Evolutionary conservation across 2,329 filamentous ascomycete genomes (phyloP).

Genomic region (Gnomoniopsis smithogilvyi): DNA sequence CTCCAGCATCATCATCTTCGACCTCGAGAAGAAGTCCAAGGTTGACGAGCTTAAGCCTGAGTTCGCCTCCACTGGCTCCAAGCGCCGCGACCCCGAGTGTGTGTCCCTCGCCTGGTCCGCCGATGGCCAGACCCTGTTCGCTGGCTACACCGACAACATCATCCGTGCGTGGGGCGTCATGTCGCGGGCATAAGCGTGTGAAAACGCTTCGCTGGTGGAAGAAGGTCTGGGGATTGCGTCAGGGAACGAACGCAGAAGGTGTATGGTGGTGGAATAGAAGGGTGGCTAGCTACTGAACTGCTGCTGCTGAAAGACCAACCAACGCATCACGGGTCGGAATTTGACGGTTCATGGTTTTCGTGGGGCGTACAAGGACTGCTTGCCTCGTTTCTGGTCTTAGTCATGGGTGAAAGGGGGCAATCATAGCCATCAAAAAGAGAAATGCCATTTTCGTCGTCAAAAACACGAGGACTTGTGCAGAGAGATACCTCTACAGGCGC

Average conservation of each 20-base stretch:
- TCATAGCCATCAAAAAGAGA: slow-evolving; percentile 21
- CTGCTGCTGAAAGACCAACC: slow-evolving; percentile 19
- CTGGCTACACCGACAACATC: slow-evolving; percentile 99
- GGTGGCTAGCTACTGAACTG: slow-evolving; percentile 16
- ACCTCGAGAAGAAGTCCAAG: slow-evolving; percentile 99
- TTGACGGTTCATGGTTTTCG: slow-evolving; percentile 28
- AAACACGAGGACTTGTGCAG: slow-evolving; percentile 10
- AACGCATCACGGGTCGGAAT: slow-evolving; percentile 12
- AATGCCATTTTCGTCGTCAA: slow-evolving; percentile 15
- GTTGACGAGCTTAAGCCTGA: slow-evolving; percentile 99
- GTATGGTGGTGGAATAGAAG: slow-evolving; percentile 13
- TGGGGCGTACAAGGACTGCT: slow-evolving; percentile 31
- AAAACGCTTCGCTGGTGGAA: not conserved
- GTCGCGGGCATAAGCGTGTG: slow-evolving; percentile 71
- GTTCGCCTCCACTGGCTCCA: slow-evolving; percentile 82
- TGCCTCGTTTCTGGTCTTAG: slow-evolving; percentile 31
- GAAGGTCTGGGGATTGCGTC: slow-evolving; percentile 5
- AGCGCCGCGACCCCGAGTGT: slow-evolving; percentile 98
- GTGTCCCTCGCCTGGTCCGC: slow-evolving; percentile 96
- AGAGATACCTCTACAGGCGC: slow-evolving; percentile 3
- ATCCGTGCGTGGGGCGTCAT: slow-evolving; percentile 98
- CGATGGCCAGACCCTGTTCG: slow-evolving; percentile 98
- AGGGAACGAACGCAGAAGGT: slow-evolving; percentile 9
- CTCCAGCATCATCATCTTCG: slow-evolving; percentile 99
- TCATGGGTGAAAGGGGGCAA: slow-evolving; percentile 25